These are phyloP conservation scores for Myxozyma mucilagina DNA, from an alignment of 805 yeast species.

Conservation along the genomic window DNA sequence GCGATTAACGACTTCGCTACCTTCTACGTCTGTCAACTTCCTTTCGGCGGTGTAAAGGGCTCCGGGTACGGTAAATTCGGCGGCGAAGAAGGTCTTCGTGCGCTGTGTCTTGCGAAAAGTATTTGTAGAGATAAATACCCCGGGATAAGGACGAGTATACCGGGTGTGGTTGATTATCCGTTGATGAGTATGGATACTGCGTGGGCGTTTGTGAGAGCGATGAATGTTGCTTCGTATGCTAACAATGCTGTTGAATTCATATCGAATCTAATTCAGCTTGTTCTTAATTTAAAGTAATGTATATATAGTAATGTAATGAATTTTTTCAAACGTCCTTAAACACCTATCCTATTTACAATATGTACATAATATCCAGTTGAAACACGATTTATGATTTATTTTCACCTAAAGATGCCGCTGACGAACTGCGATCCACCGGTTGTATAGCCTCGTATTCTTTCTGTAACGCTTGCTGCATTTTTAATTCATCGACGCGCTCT, in stretches of 20 bases:
- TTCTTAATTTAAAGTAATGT: constrained; percentile 7
- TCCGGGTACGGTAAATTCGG: constrained; percentile 98
- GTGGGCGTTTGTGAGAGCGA: constrained; percentile 80
- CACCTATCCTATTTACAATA: constrained; percentile 5
- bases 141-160: constrained; percentile 74
- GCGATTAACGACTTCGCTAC: constrained; percentile 98
- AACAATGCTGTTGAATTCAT: constrained; percentile 65
- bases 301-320: not conserved
- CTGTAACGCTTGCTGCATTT: constrained; percentile 28
- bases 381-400: not conserved
- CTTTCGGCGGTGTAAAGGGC: constrained; percentile 92
- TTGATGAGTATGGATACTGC: constrained; percentile 77
- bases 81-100: constrained; percentile 94
- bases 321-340: not conserved
- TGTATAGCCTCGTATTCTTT: constrained; percentile 32
- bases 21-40: constrained; percentile 87
- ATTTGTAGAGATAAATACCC: constrained; percentile 82
- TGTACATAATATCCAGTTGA: not conserved
- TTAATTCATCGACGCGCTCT: constrained; percentile 31
- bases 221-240: constrained; percentile 79
- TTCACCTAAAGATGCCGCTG: not conserved
- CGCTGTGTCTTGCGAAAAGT: constrained; percentile 83
- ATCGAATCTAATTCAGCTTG: constrained; percentile 14
- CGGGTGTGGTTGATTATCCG: constrained; percentile 90
- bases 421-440: constrained; percentile 27